phyloP scores from a whole-genome alignment of 768 basidiomycete genomes.

The Sporobolomyces pararoseus region DNA sequence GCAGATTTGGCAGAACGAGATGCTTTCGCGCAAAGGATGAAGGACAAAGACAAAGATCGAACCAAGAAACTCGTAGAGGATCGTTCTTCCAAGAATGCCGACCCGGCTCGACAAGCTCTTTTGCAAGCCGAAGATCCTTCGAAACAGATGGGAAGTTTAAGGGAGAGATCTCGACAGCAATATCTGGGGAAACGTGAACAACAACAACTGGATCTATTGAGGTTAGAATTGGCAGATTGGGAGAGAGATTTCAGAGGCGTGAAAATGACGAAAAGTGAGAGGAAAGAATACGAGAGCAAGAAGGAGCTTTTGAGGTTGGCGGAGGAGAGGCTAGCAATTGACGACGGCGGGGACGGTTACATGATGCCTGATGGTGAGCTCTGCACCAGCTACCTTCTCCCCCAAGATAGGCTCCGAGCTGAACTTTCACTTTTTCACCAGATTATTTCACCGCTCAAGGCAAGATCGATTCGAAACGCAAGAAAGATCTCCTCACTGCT shows the following conservation, averaged over 20 bases:
- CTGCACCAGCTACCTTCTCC: not conserved
- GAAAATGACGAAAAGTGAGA: constrained; percentile 80
- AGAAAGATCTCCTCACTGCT: constrained; percentile 82
- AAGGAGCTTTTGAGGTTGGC: constrained; percentile 86
- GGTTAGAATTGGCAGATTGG: constrained; percentile 90
- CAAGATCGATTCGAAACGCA: constrained; percentile 95
- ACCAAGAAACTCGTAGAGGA: constrained; percentile 83
- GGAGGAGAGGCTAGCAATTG: constrained; percentile 88
- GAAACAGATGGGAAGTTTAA: constrained; percentile 66
- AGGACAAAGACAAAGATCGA: constrained; percentile 72
- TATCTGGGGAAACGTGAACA: constrained; percentile 94
- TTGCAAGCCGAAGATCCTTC: constrained; percentile 63
- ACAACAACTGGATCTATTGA: constrained; percentile 88
- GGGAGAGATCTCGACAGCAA: constrained; percentile 85
- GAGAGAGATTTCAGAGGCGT: constrained; percentile 85
- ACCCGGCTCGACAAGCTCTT: constrained; percentile 69
- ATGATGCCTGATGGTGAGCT: constrained; percentile 68
- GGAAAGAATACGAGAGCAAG: constrained; percentile 76
- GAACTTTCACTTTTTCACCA: constrained; percentile 4
- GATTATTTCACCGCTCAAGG: constrained; percentile 98
- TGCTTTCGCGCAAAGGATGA: constrained; percentile 84
- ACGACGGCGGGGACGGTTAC: constrained; percentile 94
- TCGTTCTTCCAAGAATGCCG: constrained; percentile 72
- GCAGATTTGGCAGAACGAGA: constrained; percentile 83
- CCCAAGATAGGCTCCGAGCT: not conserved